Conservation (phyloP, 371 early-diverging fungal species). For the Mucor piriformis region DNA sequence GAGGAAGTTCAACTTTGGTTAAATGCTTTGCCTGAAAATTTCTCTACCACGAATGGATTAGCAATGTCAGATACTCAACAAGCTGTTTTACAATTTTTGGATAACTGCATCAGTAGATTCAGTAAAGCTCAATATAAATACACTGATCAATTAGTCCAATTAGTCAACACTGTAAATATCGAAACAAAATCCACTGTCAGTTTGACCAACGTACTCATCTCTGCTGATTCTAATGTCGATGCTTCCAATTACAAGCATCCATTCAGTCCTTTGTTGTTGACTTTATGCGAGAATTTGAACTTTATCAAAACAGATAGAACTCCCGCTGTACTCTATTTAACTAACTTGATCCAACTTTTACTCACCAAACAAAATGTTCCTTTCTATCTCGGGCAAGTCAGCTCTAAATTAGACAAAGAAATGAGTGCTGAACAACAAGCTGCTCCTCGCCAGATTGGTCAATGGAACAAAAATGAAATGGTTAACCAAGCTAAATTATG, state of each 20-base stretch:
- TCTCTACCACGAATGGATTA: slow-evolving; percentile 2
- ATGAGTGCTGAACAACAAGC: neutral
- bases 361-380: slow-evolving; percentile 43
- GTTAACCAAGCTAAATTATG: slow-evolving; percentile 19
- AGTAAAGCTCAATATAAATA: slow-evolving; percentile 64
- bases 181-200: neutral
- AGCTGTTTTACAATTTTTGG: slow-evolving; percentile 62
- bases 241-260: slow-evolving; percentile 41
- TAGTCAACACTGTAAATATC: slow-evolving; percentile 31
- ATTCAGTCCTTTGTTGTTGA: slow-evolving; percentile 61
- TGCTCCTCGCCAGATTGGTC: neutral
- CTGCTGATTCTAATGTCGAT: slow-evolving; percentile 2
- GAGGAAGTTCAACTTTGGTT: slow-evolving; percentile 69
- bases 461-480: slow-evolving; percentile 27
- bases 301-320: slow-evolving; percentile 49
- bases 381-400: slow-evolving; percentile 28
- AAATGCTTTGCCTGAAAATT: slow-evolving; percentile 52
- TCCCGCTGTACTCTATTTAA: slow-evolving; percentile 41
- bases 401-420: slow-evolving; percentile 14
- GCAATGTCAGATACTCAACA: slow-evolving; percentile 42
- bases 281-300: slow-evolving; percentile 54
- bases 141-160: slow-evolving; percentile 55
- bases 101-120: slow-evolving; percentile 65
- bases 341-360: slow-evolving; percentile 33
- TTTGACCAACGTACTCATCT: neutral